phyloP scores from a whole-genome alignment of 257 asterid species.

The Solanum pennellii region DNA sequence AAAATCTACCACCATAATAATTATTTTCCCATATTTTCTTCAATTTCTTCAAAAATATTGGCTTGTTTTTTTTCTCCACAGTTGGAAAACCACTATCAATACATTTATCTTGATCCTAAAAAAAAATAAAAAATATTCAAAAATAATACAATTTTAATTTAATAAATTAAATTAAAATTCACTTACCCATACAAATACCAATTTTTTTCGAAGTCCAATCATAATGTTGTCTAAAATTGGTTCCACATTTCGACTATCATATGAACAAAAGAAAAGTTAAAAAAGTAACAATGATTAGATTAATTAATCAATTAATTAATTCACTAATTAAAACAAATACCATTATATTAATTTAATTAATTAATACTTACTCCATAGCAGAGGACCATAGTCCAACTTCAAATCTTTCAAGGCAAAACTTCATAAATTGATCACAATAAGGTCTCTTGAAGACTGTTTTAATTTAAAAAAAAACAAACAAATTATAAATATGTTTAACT shows the following conservation, averaged over 20 bases:
- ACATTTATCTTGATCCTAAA: constrained; percentile 45
- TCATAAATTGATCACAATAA: not conserved
- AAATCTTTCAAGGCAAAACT: not conserved
- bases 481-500: too few relatives aligned
- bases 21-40: constrained; percentile 27
- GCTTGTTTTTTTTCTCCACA: constrained; percentile 14
- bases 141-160: not conserved
- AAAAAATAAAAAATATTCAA: too few relatives aligned
- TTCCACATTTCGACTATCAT: constrained; percentile 19
- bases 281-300: too few relatives aligned
- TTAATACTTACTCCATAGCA: too few relatives aligned
- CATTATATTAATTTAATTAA: too few relatives aligned
- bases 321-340: too few relatives aligned
- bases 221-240: constrained; percentile 14
- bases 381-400: too few relatives aligned
- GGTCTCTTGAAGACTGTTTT: not conserved
- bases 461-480: too few relatives aligned
- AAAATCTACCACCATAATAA: constrained; percentile 12
- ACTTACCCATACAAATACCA: constrained; percentile 46
- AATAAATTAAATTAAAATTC: not conserved
- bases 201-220: constrained; percentile 25
- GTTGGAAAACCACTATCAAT: constrained; percentile 16
- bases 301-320: too few relatives aligned
- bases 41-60: constrained; percentile 38
- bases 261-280: too few relatives aligned